Conservation (phyloP, 306 rosid species). For the Lathyrus aphaca region DNA sequence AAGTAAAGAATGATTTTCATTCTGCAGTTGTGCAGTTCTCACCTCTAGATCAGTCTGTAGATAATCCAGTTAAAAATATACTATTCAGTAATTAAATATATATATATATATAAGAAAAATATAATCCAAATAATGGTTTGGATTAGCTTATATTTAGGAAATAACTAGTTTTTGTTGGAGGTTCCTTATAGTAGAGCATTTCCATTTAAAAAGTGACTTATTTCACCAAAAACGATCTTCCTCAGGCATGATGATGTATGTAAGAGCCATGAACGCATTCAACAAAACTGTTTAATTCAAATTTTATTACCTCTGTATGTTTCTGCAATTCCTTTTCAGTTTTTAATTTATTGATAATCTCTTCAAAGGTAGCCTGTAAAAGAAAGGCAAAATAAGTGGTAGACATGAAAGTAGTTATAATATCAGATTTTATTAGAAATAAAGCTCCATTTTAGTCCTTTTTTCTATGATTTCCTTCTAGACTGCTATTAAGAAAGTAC, state of each 20-base stretch:
- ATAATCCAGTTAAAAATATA: slow-evolving; percentile 35
- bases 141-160: slow-evolving; percentile 8
- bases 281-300: slow-evolving; percentile 33
- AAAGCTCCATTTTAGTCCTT: slow-evolving; percentile 15
- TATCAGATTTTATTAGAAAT: slow-evolving; percentile 7
- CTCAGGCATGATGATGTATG: not conserved
- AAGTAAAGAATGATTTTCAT: slow-evolving; percentile 57
- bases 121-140: slow-evolving; percentile 18
- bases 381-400: slow-evolving; percentile 32
- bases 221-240: slow-evolving; percentile 2
- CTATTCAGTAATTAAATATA: slow-evolving; percentile 20
- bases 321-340: slow-evolving; percentile 50
- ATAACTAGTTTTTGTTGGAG: not conserved
- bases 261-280: slow-evolving; percentile 26
- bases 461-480: slow-evolving; percentile 38
- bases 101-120: slow-evolving; percentile 29
- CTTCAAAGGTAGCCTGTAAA: slow-evolving; percentile 61
- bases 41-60: slow-evolving; percentile 60
- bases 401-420: slow-evolving; percentile 23
- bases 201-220: not conserved
- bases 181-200: slow-evolving; percentile 6
- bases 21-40: slow-evolving; percentile 54
- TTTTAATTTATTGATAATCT: slow-evolving; percentile 51
- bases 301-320: slow-evolving; percentile 50
- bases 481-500: not conserved